phyloP scores from a whole-genome alignment of 1,284 basidiomycete species.

The Tilletia setariae region DNA sequence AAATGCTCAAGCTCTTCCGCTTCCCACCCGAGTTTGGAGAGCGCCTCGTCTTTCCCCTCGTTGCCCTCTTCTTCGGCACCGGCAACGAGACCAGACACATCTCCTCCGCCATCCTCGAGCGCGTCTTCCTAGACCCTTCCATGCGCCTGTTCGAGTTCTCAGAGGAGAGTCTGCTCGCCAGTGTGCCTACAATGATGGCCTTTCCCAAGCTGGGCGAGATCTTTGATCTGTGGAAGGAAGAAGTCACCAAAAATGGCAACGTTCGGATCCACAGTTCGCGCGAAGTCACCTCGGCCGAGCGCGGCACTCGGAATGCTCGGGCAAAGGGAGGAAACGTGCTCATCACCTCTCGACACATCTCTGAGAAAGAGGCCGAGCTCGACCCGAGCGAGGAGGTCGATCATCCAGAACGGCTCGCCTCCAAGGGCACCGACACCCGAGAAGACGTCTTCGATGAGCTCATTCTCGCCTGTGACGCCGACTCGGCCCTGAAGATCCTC shows the following conservation, averaged over 20 bases:
- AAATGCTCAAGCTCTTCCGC: constrained; percentile 43
- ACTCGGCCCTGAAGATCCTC: constrained; percentile 63
- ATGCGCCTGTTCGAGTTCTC: constrained; percentile 57
- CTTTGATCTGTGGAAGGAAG: constrained; percentile 60
- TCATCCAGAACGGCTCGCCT: neutral
- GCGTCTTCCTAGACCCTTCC: constrained; percentile 64
- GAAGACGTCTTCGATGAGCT: constrained; percentile 65
- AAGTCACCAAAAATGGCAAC: constrained; percentile 58
- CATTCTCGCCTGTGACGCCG: constrained; percentile 64
- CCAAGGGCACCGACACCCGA: constrained; percentile 28
- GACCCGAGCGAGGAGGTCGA: constrained; percentile 11
- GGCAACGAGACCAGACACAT: constrained; percentile 65
- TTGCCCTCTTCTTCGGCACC: constrained; percentile 65
- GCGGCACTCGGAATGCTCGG: constrained; percentile 35
- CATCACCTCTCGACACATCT: constrained; percentile 30
- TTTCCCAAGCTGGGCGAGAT: constrained; percentile 59
- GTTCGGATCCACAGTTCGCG: constrained; percentile 58
- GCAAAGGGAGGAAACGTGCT: constrained; percentile 36
- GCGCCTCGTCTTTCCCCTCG: constrained; percentile 63
- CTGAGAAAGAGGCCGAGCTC: constrained; percentile 31
- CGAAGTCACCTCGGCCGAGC: constrained; percentile 57
- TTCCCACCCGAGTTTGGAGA: constrained; percentile 60
- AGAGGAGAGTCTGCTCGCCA: constrained; percentile 54
- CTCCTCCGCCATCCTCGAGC: constrained; percentile 63
- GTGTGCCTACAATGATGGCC: constrained; percentile 57